Evolutionary conservation across 2,329 filamentous ascomycete species (phyloP).

Genomic region (Sclerotinia nivalis): DNA sequence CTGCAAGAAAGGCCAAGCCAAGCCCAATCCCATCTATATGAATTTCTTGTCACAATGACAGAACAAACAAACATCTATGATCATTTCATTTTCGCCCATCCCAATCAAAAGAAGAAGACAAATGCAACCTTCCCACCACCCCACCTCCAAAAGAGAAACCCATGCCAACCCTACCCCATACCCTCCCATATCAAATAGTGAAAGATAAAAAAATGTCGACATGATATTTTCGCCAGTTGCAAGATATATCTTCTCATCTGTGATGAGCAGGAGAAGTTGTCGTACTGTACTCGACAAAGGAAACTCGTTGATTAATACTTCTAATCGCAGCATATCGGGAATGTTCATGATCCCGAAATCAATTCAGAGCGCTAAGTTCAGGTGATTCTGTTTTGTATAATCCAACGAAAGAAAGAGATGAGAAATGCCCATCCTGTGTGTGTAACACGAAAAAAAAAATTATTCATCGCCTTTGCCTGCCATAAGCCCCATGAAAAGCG

Average conservation of each 20-base stretch:
- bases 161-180: neutral
- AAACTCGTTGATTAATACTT: slow-evolving; percentile 22
- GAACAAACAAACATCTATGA: slow-evolving; percentile 14
- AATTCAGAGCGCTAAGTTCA: slow-evolving; percentile 12
- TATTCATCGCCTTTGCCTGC: slow-evolving; percentile 21
- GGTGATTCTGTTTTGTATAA: slow-evolving; percentile 20
- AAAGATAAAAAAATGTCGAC: slow-evolving; percentile 1
- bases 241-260: slow-evolving; percentile 10
- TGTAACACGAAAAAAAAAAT: slow-evolving; percentile 16
- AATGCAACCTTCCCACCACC: neutral
- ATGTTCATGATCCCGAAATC: slow-evolving; percentile 16
- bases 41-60: slow-evolving; percentile 6
- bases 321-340: slow-evolving; percentile 6
- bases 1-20: slow-evolving; percentile 10
- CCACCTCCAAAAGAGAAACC: neutral
- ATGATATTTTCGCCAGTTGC: slow-evolving; percentile 15
- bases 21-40: slow-evolving; percentile 23
- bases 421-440: slow-evolving; percentile 18
- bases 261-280: neutral
- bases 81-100: slow-evolving; percentile 15
- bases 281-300: slow-evolving; percentile 12
- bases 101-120: slow-evolving; percentile 11
- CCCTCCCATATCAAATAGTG: slow-evolving; percentile 4
- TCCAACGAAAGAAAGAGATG: slow-evolving; percentile 18
- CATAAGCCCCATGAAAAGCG: slow-evolving; percentile 21